Evolutionary conservation across 768 basidiomycete species (phyloP).

Genomic region (Psilocybe cubensis): DNA sequence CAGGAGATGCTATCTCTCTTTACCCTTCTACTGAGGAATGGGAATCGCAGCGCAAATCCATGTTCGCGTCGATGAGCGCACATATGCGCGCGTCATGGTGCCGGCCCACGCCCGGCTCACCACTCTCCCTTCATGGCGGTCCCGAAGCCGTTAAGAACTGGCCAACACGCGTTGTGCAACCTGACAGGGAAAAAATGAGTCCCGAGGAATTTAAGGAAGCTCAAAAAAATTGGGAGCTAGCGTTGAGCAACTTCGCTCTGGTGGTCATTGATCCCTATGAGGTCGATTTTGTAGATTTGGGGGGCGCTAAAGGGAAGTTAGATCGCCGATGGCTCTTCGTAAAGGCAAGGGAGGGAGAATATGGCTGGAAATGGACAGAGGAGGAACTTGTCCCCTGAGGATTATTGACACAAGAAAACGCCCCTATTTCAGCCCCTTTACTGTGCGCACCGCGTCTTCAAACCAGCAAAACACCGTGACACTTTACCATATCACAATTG

Average conservation of each 20-base stretch:
- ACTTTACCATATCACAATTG: too few species aligned
- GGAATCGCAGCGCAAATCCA: constrained; percentile 63
- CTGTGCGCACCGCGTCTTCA: too few species aligned
- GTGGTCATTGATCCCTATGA: constrained; percentile 70
- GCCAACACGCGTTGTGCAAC: constrained; percentile 58
- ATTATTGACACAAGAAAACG: too few species aligned
- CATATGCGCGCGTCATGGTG: constrained; percentile 76
- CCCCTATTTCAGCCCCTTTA: too few species aligned
- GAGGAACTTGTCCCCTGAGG: constrained; percentile 67
- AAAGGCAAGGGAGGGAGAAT: constrained; percentile 33
- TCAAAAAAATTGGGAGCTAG: constrained; percentile 50
- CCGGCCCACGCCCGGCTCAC: constrained; percentile 65
- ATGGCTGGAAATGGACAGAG: constrained; percentile 56
- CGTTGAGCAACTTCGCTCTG: constrained; percentile 71
- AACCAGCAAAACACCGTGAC: too few species aligned
- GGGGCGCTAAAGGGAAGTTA: constrained; percentile 48
- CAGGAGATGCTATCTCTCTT: constrained; percentile 29
- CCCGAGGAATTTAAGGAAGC: constrained; percentile 45
- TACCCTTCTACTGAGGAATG: constrained; percentile 49
- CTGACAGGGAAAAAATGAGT: constrained; percentile 17
- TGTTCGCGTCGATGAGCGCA: constrained; percentile 62
- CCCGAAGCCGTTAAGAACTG: constrained; percentile 64
- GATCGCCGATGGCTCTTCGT: constrained; percentile 62
- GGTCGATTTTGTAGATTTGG: constrained; percentile 73
- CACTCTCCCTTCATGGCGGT: constrained; percentile 42